Base-by-base conservation (phyloP, 176 grass and related monocot genomes). In the Paspalum vaginatum region DNA sequence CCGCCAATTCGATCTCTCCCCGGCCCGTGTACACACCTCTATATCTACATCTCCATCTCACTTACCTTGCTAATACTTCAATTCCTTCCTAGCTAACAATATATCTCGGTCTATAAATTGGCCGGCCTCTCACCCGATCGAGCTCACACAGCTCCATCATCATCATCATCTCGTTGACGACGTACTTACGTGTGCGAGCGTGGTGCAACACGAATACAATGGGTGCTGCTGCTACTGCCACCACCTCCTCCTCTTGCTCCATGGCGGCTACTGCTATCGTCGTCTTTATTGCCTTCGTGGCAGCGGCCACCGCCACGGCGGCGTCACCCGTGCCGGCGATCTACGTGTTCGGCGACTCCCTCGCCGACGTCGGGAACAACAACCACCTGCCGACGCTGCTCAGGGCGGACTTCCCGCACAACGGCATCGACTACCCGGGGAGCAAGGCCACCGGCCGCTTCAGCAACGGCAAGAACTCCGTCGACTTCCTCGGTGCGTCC, bases 351-450 rank as follows among this genome's bases (percentile, higher is more conserved):
- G 95, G 95, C 17, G 95, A 97, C 87, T 97, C 95, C 10, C 74
- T 97, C 10, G 91, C 85, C 18, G 95, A 97, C 81, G 95, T 94
- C 0, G 95, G 95, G 17, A 97, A 97, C 83, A 97, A 97, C 87
- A 90, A 97, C 82, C 17, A 91, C 65, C 40, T 98, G 40, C 22
- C 90, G 46, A 88, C 89, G 12, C 79, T 98, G 2, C 89, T 98
- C 13, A 94, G 81, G 82, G 95, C 95, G 11, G 80, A 98, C 81
- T 94, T 92, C 83, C 66, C 95, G 0, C 92, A 98, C 73, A 94
- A 98, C 76, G 95, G 95, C 74, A 80, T 97, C 43, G 94, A 97
- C 68, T 97, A 86, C 81, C 85, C 89, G 0, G 89, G 91, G 6
- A 4, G n/a, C 11, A 92, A 85, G 77, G 79, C 94, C 59, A 97